These are phyloP conservation scores for Xylaria venustula DNA, from an alignment of 495 filamentous ascomycete species.

Conservation along the genomic window DNA sequence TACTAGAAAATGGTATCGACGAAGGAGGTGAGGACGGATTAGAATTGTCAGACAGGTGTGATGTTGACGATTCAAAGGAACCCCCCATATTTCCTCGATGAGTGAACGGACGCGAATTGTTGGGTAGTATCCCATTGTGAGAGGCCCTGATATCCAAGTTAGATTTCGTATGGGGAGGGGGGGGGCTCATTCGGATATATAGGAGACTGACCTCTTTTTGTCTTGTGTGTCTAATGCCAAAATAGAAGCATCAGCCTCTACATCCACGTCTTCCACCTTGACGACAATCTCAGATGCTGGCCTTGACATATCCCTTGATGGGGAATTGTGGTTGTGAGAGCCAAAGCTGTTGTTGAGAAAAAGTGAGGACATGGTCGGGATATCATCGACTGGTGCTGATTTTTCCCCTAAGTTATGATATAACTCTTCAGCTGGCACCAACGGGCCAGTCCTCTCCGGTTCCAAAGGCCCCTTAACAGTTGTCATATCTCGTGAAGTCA, in stretches of 20 bases:
- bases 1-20: slow-evolving; percentile 46
- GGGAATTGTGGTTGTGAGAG: slow-evolving; percentile 20
- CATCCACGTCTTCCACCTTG: slow-evolving; percentile 24
- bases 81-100: slow-evolving; percentile 16
- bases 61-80: slow-evolving; percentile 31
- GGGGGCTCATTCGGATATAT: not conserved
- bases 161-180: slow-evolving; percentile 11
- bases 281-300: slow-evolving; percentile 31
- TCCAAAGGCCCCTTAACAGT: slow-evolving; percentile 22
- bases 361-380: slow-evolving; percentile 21
- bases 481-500: slow-evolving; percentile 28
- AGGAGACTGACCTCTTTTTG: slow-evolving; percentile 26
- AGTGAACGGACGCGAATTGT: slow-evolving; percentile 15
- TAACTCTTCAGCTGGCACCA: slow-evolving; percentile 8
- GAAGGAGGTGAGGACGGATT: slow-evolving; percentile 45
- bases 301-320: slow-evolving; percentile 22
- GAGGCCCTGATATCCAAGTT: slow-evolving; percentile 17
- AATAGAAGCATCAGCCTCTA: slow-evolving; percentile 14
- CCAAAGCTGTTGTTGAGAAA: slow-evolving; percentile 17
- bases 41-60: slow-evolving; percentile 35
- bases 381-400: slow-evolving; percentile 10
- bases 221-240: slow-evolving; percentile 15
- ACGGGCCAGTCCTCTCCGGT: slow-evolving; percentile 19
- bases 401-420: slow-evolving; percentile 3
- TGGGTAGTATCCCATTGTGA: slow-evolving; percentile 13